Evolutionary conservation across 140 eudicot genomes (phyloP).

Genomic region (Oenanthe javanica): DNA sequence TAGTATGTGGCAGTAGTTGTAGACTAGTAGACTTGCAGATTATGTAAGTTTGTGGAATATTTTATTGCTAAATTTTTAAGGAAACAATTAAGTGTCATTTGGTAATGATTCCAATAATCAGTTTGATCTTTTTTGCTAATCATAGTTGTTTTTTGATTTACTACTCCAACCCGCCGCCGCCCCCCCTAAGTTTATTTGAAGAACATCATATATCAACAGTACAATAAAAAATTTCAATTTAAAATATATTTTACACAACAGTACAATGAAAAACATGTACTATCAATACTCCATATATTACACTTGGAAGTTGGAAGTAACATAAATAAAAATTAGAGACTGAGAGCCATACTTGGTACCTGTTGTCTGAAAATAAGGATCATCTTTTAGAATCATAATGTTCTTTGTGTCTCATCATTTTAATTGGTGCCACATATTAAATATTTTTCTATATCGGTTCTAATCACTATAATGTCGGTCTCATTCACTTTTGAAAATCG

Average conservation of each 20-base stretch:
- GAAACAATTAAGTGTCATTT: background rate
- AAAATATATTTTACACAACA: background rate
- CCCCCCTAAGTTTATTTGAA: background rate
- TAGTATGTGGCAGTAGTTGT: background rate
- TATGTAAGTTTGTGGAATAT: background rate
- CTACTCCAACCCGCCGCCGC: too few species aligned
- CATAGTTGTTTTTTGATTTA: background rate
- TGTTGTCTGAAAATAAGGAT: background rate
- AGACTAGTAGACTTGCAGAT: background rate
- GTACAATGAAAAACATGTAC: background rate
- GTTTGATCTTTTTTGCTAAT: background rate
- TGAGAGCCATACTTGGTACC: background rate
- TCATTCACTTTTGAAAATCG: too few species aligned
- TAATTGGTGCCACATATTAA: background rate
- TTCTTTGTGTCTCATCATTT: background rate
- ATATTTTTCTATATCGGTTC: background rate
- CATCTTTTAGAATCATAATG: background rate
- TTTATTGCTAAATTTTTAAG: background rate
- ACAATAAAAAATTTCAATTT: background rate
- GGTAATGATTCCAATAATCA: background rate
- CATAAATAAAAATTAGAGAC: background rate
- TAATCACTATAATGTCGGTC: background rate
- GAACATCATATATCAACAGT: too few species aligned
- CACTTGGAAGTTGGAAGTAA: background rate
- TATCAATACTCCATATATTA: background rate